These are phyloP conservation scores for Chenopodium quinoa DNA, from an alignment of 148 eudicot species.

Conservation along the genomic window DNA sequence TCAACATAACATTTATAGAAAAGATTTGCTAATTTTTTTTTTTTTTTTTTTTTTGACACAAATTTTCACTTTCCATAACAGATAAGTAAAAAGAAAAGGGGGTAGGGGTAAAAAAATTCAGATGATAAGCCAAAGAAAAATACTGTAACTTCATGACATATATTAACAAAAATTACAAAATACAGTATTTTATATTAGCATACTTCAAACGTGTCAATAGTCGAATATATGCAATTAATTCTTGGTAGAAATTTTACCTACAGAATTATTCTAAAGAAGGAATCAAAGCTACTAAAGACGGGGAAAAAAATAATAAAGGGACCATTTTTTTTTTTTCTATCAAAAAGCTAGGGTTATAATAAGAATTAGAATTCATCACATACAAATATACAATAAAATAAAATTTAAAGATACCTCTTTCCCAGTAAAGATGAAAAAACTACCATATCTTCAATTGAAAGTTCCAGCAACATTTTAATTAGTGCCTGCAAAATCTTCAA, in stretches of 20 bases:
- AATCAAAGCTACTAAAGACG: slow-evolving; percentile 16
- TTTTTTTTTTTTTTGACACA: neutral
- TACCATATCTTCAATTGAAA: neutral
- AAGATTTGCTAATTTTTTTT: neutral
- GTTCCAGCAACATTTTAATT: slow-evolving; percentile 9
- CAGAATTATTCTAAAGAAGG: neutral
- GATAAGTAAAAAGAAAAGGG: neutral
- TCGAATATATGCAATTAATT: slow-evolving; percentile 17
- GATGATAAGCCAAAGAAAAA: neutral
- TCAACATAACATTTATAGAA: neutral
- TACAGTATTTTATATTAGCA: neutral
- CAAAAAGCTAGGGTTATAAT: slow-evolving; percentile 7
- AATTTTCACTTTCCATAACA: neutral
- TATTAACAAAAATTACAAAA: no score
- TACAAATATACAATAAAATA: no score
- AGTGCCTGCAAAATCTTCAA: slow-evolving; percentile 25
- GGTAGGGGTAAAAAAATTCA: slow-evolving; percentile 3
- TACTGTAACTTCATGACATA: slow-evolving; percentile 7
- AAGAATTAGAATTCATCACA: neutral
- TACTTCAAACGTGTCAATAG: neutral
- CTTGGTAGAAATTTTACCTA: slow-evolving; percentile 1
- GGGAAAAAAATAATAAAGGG: neutral
- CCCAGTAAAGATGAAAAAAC: neutral
- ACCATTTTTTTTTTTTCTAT: slow-evolving; percentile 4
- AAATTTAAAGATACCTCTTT: slow-evolving; percentile 23